phyloP scores from a whole-genome alignment of 208 protist genomes.

The Wallacemonas rigidus region DNA sequence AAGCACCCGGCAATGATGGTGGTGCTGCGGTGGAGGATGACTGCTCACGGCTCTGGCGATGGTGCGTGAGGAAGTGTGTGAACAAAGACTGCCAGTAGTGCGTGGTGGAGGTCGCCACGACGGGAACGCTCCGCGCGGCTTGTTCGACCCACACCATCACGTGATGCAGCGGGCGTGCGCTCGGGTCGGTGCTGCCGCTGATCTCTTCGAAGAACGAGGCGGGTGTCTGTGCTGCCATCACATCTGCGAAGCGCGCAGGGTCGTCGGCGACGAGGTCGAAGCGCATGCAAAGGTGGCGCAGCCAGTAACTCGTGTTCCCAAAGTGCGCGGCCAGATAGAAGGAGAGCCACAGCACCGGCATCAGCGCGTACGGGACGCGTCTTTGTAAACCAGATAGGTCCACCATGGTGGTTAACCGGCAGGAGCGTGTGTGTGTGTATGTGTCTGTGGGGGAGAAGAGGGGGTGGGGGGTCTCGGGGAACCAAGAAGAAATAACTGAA shows the following conservation, averaged over 20 bases:
- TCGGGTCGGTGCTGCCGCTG: slow-evolving; percentile 1
- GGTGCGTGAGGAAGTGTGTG: background rate
- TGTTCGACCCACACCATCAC: background rate
- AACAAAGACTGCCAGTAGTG: slow-evolving; percentile 13
- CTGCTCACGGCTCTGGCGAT: background rate
- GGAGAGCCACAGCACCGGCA: slow-evolving; percentile 13
- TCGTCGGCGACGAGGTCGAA: slow-evolving; percentile 16
- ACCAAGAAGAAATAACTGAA: background rate
- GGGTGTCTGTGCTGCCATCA: slow-evolving; percentile 1
- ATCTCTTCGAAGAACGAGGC: slow-evolving; percentile 10
- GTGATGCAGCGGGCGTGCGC: background rate
- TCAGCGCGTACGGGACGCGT: slow-evolving; percentile 11
- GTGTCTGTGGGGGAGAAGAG: background rate
- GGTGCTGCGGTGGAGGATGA: background rate
- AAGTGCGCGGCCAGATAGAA: slow-evolving; percentile 9
- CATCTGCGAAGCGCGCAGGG: slow-evolving; percentile 11
- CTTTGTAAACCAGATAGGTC: background rate
- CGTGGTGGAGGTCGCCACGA: background rate
- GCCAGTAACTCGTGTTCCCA: slow-evolving; percentile 5
- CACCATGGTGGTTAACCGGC: background rate
- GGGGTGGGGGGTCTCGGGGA: background rate
- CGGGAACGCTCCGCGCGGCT: background rate
- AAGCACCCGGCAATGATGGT: background rate
- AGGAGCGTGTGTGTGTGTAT: slow-evolving; percentile 4
- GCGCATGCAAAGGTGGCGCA: slow-evolving; percentile 11